Conservation (phyloP, 139 green algal genomes). For the Astrephomene gubernaculifera region DNA sequence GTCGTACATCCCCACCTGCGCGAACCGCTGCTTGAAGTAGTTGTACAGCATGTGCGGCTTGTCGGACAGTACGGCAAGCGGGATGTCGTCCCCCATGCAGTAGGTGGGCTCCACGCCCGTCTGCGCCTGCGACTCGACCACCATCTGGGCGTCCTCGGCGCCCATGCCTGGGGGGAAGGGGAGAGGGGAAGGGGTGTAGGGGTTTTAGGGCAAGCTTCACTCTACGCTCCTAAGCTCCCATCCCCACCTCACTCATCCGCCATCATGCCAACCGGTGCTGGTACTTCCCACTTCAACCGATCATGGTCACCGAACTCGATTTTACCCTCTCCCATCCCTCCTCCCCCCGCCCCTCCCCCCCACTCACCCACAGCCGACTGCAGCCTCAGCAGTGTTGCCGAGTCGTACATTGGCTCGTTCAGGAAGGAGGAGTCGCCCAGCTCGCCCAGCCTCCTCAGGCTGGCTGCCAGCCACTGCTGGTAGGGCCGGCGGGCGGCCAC, state of each 20-base stretch:
- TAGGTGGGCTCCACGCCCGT: slow-evolving; percentile 95
- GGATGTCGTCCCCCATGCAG: slow-evolving; percentile 99
- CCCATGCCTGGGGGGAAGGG: slow-evolving; percentile 68
- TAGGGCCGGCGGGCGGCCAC: slow-evolving; percentile 86
- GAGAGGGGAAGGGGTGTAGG: too few species aligned
- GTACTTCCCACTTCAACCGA: too few species aligned
- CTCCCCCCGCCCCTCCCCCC: too few species aligned
- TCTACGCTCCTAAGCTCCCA: too few species aligned
- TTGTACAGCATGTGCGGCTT: slow-evolving; percentile 94
- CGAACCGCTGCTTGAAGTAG: slow-evolving; percentile 99
- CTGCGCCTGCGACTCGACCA: slow-evolving; percentile 97
- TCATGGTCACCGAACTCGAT: too few species aligned
- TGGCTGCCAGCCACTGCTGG: slow-evolving; percentile 84
- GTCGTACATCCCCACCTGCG: slow-evolving; percentile 90
- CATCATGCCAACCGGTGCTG: too few species aligned
- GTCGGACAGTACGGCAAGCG: slow-evolving; percentile 92
- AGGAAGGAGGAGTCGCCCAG: slow-evolving; percentile 57
- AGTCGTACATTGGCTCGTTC: slow-evolving; percentile 64
- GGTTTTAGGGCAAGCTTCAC: too few species aligned
- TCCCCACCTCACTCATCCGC: too few species aligned
- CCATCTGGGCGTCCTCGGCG: slow-evolving; percentile 95
- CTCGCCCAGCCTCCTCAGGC: slow-evolving; percentile 52
- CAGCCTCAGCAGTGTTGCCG: slow-evolving; percentile 69
- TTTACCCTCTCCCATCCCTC: too few species aligned
- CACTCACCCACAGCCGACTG: slow-evolving; percentile 70